These are phyloP conservation scores for Spencermartinsiella europaea DNA, from an alignment of 805 yeast species.

Conservation along the genomic window DNA sequence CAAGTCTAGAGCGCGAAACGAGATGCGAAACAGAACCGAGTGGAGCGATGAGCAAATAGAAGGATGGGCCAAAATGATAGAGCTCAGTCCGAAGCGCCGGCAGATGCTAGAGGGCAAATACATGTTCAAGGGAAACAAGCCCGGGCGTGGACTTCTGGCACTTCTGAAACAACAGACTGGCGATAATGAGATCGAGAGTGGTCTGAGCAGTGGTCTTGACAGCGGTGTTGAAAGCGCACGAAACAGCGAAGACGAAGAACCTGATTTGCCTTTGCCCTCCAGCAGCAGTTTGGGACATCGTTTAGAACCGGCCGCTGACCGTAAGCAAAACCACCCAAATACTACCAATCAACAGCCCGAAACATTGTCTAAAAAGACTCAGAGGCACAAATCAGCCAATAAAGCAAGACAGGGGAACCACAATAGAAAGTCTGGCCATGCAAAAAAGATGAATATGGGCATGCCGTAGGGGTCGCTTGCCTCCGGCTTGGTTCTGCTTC, in stretches of 20 bases:
- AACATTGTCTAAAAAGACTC: background rate
- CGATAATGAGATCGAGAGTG: slow-evolving; percentile 2
- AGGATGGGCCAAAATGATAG: slow-evolving; percentile 83
- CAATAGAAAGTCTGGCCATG: slow-evolving; percentile 58
- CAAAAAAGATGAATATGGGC: slow-evolving; percentile 42
- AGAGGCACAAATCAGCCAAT: slow-evolving; percentile 23
- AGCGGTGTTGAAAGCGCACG: background rate
- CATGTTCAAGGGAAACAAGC: slow-evolving; percentile 42
- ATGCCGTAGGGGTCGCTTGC: too few species aligned
- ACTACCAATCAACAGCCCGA: background rate
- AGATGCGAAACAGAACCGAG: slow-evolving; percentile 45
- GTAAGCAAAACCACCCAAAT: too few species aligned
- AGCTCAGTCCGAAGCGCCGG: slow-evolving; percentile 58
- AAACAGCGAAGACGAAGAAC: background rate
- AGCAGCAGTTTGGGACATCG: too few species aligned
- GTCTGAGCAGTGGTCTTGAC: slow-evolving; percentile 1
- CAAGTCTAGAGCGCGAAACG: slow-evolving; percentile 45
- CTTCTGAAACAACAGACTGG: slow-evolving; percentile 14
- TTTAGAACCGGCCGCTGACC: too few species aligned
- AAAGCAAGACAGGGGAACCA: slow-evolving; percentile 60
- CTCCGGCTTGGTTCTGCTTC: slow-evolving; percentile 1
- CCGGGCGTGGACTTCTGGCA: slow-evolving; percentile 12
- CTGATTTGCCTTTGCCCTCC: background rate
- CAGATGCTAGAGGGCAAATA: slow-evolving; percentile 58
- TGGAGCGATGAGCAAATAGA: slow-evolving; percentile 93